Conservation (phyloP, 2,329 filamentous ascomycete genomes). For the Chaetomiaceae sp. region DNA sequence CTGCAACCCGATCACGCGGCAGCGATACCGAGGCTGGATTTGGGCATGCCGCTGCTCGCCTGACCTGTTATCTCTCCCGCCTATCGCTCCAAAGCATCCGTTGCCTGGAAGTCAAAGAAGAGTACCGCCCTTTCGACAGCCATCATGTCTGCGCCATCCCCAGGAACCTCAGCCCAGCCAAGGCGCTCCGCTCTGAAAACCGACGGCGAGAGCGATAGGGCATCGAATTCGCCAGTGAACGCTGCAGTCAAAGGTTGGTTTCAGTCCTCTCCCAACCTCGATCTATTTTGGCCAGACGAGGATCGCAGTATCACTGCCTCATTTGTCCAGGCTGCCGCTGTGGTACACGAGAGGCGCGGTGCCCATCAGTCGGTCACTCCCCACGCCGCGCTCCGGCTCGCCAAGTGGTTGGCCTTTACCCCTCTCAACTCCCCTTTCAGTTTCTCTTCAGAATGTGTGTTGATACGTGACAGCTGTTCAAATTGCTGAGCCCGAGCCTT, state of each 20-base stretch:
- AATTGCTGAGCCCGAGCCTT: constrained; percentile 49
- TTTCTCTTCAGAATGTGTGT: neutral
- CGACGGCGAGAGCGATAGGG: constrained; percentile 39
- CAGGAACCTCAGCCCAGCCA: constrained; percentile 21
- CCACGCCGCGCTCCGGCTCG: neutral
- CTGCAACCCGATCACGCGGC: neutral
- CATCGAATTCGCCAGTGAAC: constrained; percentile 32
- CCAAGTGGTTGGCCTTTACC: neutral
- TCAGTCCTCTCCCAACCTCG: neutral
- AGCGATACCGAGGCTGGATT: neutral
- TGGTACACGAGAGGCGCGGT: neutral
- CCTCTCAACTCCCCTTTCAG: neutral
- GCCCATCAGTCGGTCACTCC: neutral
- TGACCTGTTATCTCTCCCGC: neutral
- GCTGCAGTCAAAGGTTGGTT: constrained; percentile 43
- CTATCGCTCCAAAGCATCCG: neutral
- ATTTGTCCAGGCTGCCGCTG: neutral
- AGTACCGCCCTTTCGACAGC: neutral
- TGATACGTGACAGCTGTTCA: constrained; percentile 45
- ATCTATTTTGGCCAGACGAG: neutral
- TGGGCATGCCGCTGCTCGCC: neutral
- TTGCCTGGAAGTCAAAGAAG: neutral
- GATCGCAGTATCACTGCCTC: neutral
- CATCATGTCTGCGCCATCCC: constrained; percentile 22
- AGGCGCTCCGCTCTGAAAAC: constrained; percentile 34